These are phyloP conservation scores for Chrysosporium keratinophilum DNA, from an alignment of 2,329 filamentous ascomycete genomes.

Conservation along the genomic window DNA sequence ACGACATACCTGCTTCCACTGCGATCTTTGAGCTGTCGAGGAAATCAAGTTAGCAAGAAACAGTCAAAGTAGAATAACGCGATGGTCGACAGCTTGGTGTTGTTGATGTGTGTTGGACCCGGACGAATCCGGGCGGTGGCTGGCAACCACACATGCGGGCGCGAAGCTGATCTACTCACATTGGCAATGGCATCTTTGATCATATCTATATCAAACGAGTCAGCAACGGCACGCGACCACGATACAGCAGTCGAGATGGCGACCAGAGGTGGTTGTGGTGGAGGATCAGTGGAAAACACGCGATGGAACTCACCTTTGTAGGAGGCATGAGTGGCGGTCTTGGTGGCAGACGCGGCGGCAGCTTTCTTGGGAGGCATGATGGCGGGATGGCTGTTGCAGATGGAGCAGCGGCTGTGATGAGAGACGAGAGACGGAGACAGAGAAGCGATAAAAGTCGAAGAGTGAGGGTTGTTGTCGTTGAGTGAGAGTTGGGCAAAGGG, in stretches of 20 bases:
- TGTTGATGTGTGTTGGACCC: not conserved
- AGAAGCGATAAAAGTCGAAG: slow-evolving; percentile 15
- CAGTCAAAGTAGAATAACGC: slow-evolving; percentile 21
- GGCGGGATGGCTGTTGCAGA: slow-evolving; percentile 16
- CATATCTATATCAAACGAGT: slow-evolving; percentile 51
- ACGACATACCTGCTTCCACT: slow-evolving; percentile 56
- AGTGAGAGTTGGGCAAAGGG: slow-evolving; percentile 26
- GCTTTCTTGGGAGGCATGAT: slow-evolving; percentile 59
- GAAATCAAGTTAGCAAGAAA: slow-evolving; percentile 40
- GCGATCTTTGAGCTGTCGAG: slow-evolving; percentile 55
- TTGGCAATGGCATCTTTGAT: slow-evolving; percentile 61
- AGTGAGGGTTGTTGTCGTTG: slow-evolving; percentile 14
- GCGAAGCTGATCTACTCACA: slow-evolving; percentile 50
- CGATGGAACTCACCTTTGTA: slow-evolving; percentile 51
- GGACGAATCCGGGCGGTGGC: slow-evolving; percentile 1
- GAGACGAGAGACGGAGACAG: slow-evolving; percentile 15
- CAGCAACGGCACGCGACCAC: slow-evolving; percentile 47
- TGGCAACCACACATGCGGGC: slow-evolving; percentile 24
- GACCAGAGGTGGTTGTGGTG: slow-evolving; percentile 39
- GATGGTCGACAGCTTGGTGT: slow-evolving; percentile 7
- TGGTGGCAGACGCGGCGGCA: slow-evolving; percentile 30
- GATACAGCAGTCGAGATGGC: slow-evolving; percentile 27
- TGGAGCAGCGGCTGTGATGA: slow-evolving; percentile 9
- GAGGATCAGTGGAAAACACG: slow-evolving; percentile 30
- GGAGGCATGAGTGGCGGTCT: slow-evolving; percentile 49